These are phyloP conservation scores for Xanthoparmelia taractica DNA, from an alignment of 495 filamentous ascomycete species.

Conservation along the genomic window DNA sequence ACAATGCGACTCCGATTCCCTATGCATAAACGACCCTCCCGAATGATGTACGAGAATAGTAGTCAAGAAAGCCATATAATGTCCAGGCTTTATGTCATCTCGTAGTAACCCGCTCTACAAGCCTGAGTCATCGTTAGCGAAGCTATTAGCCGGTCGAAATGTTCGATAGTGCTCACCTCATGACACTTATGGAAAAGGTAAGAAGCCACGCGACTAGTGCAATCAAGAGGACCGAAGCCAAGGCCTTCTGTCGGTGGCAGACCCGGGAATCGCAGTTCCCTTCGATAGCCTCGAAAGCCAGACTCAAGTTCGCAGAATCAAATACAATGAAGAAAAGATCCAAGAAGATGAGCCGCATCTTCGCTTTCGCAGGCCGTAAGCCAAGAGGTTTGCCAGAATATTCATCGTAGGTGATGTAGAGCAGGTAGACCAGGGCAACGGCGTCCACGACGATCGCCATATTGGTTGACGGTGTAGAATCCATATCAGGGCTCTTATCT, in stretches of 20 bases:
- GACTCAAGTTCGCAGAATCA: constrained; percentile 79
- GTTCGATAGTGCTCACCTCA: constrained; percentile 48
- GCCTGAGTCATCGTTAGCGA: constrained; percentile 31
- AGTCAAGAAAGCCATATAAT: neutral
- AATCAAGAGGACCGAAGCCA: constrained; percentile 74
- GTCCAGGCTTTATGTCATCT: constrained; percentile 6
- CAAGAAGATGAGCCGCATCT: constrained; percentile 78
- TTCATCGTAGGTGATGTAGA: constrained; percentile 94
- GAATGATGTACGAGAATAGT: neutral
- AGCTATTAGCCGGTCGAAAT: neutral
- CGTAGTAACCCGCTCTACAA: constrained; percentile 59
- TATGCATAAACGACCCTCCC: neutral
- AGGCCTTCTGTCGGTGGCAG: constrained; percentile 62
- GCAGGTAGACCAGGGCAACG: constrained; percentile 77
- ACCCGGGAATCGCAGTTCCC: constrained; percentile 54
- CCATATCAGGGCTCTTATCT: constrained; percentile 38
- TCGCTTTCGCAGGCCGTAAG: constrained; percentile 69
- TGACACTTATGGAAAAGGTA: constrained; percentile 82
- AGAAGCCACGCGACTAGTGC: constrained; percentile 81
- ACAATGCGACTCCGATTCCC: constrained; percentile 4
- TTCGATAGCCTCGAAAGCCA: constrained; percentile 85
- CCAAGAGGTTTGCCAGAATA: constrained; percentile 91
- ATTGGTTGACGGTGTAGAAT: constrained; percentile 56
- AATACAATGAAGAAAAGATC: constrained; percentile 96
- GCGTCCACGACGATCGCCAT: constrained; percentile 89